phyloP scores from a whole-genome alignment of 768 basidiomycete genomes.

The Tricholomella constricta region DNA sequence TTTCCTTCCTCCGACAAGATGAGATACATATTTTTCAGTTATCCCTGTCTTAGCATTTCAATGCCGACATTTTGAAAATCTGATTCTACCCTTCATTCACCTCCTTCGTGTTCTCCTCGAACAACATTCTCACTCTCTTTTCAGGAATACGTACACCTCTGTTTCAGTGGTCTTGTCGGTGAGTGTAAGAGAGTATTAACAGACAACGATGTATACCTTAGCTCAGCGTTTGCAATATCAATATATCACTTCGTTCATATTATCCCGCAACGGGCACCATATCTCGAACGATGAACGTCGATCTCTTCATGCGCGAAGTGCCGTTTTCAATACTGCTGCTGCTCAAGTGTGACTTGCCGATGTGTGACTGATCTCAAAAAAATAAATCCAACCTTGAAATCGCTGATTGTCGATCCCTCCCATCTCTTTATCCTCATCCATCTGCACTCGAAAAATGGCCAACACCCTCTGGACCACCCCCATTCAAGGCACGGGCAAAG shows the following conservation, averaged over 20 bases:
- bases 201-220: not conserved
- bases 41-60: constrained; percentile 33
- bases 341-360: too few relatives aligned
- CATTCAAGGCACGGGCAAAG: constrained; percentile 42
- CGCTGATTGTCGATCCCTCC: constrained; percentile 1
- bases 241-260: not conserved
- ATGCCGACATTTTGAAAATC: constrained; percentile 34
- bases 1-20: constrained; percentile 17
- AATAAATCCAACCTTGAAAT: not conserved
- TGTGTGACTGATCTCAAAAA: not conserved
- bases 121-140: constrained; percentile 1
- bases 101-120: not conserved
- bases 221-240: not conserved
- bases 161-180: constrained; percentile 2
- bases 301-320: too few relatives aligned
- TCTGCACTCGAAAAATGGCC: constrained; percentile 41
- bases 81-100: constrained; percentile 25
- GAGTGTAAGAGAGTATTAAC: constrained; percentile 13
- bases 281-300: too few relatives aligned
- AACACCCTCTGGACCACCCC: constrained; percentile 61
- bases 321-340: too few relatives aligned
- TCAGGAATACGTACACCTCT: constrained; percentile 2
- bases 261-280: not conserved
- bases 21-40: constrained; percentile 35
- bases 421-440: constrained; percentile 16